Evolutionary conservation across 257 asterid species (phyloP), one percentile per base, ranked within the genome.

Genomic region (Eustoma russellianum): DNA sequence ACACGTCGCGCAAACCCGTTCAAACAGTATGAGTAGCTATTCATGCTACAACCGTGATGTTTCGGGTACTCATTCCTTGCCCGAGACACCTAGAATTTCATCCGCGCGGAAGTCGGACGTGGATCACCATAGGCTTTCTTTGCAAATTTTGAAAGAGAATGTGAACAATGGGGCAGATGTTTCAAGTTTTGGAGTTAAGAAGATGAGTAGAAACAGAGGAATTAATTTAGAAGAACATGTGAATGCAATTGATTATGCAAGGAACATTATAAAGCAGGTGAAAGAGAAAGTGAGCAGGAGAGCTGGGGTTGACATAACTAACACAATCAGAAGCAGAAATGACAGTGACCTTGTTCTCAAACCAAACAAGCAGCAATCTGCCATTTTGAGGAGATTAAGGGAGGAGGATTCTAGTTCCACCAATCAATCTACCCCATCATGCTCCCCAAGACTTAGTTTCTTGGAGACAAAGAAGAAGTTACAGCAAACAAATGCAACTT

Each of bases 1-100:
- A 11, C 59, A 24, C 5, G 43, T 28, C 44, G 61, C 59, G 3
- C 46, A 51, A 0, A 50, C 17, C 50, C 68, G 65, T 52, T 48
- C 66, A 1, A 50, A 48, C 52, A 61, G 51, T 18, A 50, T 48
- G 43, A 46, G 47, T 13, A 52, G 55, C 34, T 17, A 56, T 14
- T 6, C 43, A 24, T 74, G 69, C 51, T 67, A 33, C 48, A 77
- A 79, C 44, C 75, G 75, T 17, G 79, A 80, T 41, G 64, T 69
- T 50, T 55, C 61, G 5, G 89, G 92, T 9, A 79, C 79, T 0
- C 67, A 80, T 7, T 87, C 96, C 0, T 63, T 86, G 48, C 95
- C 95, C 1, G 95, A 83, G 49, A 86, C 95, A 6, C 95, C 95
- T 2, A 72, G 94, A 53, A 46, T 68, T 34, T 86, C 82, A 45